Evolutionary conservation across 768 basidiomycete genomes (phyloP).

Genomic region (Naganishia randhawae): DNA sequence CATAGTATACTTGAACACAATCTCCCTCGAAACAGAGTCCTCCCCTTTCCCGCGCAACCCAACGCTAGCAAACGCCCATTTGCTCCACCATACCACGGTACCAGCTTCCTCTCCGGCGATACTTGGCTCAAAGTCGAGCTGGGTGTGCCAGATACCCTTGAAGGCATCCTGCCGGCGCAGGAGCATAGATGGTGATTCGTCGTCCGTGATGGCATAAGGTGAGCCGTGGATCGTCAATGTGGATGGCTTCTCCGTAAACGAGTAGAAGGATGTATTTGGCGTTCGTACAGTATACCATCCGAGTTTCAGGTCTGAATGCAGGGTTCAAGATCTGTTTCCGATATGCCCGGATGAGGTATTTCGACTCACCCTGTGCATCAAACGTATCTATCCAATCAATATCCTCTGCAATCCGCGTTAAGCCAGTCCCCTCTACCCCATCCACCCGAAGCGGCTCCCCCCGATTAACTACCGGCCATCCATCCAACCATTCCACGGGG

Average conservation of each 20-base stretch:
- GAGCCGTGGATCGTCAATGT: conserved; percentile 29
- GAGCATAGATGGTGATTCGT: conserved; percentile 30
- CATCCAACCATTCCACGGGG: conserved; percentile 33
- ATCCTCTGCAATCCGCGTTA: background rate
- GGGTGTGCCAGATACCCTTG: conserved; percentile 20
- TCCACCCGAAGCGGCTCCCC: conserved; percentile 28
- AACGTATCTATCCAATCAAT: conserved; percentile 20
- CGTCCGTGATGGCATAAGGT: conserved; percentile 25
- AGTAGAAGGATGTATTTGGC: conserved; percentile 27
- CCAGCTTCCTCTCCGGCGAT: conserved; percentile 32
- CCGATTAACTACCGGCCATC: conserved; percentile 35
- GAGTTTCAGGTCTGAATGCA: background rate
- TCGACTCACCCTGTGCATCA: background rate
- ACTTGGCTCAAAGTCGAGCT: conserved; percentile 21
- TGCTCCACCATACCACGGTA: conserved; percentile 28
- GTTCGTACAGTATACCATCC: conserved; percentile 39
- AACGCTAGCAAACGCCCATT: conserved; percentile 28
- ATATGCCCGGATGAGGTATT: background rate
- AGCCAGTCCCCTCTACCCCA: background rate
- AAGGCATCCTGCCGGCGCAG: conserved; percentile 33
- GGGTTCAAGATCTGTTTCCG: background rate
- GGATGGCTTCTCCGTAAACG: conserved; percentile 23
- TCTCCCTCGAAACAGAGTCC: conserved; percentile 3
- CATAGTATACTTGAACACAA: conserved; percentile 20
- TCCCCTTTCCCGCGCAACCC: conserved; percentile 26